Conservation (phyloP, 495 filamentous ascomycete genomes). For the Aspergillus egyptiacus region DNA sequence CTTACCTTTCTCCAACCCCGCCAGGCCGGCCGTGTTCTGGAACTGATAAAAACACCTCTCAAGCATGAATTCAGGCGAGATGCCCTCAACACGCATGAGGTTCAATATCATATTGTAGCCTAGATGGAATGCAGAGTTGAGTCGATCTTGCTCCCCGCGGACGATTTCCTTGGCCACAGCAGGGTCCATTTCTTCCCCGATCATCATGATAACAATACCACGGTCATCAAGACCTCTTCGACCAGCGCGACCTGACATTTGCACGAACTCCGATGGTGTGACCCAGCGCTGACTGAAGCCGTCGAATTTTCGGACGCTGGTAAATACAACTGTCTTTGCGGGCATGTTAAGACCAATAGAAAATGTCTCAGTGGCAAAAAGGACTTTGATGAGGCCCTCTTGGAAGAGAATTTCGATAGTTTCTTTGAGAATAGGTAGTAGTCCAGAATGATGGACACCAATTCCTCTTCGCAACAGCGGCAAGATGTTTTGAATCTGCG, state of each 20-base stretch:
- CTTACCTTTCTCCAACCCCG: conserved; percentile 64
- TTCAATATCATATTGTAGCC: conserved; percentile 99
- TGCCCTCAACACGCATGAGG: conserved; percentile 88
- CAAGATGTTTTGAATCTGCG: conserved; percentile 86
- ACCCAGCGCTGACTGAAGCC: conserved; percentile 76
- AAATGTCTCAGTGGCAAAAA: conserved; percentile 98
- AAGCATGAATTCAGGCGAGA: conserved; percentile 95
- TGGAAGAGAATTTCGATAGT: conserved; percentile 99
- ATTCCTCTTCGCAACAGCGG: conserved; percentile 87
- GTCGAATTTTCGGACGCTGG: conserved; percentile 90
- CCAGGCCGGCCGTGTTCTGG: conserved; percentile 83
- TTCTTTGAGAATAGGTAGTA: conserved; percentile 94
- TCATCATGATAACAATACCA: conserved; percentile 99
- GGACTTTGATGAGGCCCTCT: conserved; percentile 92
- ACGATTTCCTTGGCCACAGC: conserved; percentile 87
- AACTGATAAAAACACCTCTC: conserved; percentile 97
- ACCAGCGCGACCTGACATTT: conserved; percentile 96
- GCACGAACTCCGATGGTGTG: conserved; percentile 92
- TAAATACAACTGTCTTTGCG: conserved; percentile 97
- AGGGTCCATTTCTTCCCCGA: conserved; percentile 95
- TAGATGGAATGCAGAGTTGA: conserved; percentile 96
- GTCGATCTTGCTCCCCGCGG: conserved; percentile 87
- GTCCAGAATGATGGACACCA: conserved; percentile 92
- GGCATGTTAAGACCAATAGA: conserved; percentile 99
- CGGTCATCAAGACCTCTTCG: conserved; percentile 95